Conservation (phyloP, 805 yeast genomes). For the Soucietia sequanensis region DNA sequence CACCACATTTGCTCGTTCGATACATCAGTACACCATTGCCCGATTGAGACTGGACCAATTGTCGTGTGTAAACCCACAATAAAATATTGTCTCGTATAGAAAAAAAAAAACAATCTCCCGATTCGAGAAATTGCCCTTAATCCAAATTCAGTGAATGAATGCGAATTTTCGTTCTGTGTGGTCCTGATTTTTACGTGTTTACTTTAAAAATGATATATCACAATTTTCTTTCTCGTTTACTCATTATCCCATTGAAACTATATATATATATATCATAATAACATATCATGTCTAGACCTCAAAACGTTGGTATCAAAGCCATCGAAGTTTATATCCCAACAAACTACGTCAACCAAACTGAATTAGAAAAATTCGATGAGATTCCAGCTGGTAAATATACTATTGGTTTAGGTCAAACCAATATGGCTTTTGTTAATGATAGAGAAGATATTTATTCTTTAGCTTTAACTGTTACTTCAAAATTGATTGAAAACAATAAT, state of each 20-base stretch:
- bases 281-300: conserved; percentile 21
- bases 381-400: conserved; percentile 95
- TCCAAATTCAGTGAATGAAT: too few species aligned
- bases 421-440: conserved; percentile 96
- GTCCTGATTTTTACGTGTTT: too few species aligned
- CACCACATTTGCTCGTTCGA: too few species aligned
- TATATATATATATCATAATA: conserved; percentile 1
- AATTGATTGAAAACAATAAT: conserved; percentile 74
- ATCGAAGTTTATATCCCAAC: conserved; percentile 87
- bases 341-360: conserved; percentile 74
- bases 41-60: too few species aligned
- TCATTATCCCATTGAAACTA: neutral
- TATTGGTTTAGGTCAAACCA: conserved; percentile 97
- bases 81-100: too few species aligned
- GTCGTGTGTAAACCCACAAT: too few species aligned
- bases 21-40: too few species aligned
- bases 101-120: too few species aligned
- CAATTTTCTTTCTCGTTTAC: neutral
- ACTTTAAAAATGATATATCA: too few species aligned
- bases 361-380: conserved; percentile 79
- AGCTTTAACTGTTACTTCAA: conserved; percentile 82
- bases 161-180: too few species aligned
- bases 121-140: too few species aligned
- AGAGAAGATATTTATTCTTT: conserved; percentile 96
- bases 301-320: conserved; percentile 94